Evolutionary conservation across 2,329 filamentous ascomycete genomes (phyloP).

Genomic region (Alternaria angustiovoidea): DNA sequence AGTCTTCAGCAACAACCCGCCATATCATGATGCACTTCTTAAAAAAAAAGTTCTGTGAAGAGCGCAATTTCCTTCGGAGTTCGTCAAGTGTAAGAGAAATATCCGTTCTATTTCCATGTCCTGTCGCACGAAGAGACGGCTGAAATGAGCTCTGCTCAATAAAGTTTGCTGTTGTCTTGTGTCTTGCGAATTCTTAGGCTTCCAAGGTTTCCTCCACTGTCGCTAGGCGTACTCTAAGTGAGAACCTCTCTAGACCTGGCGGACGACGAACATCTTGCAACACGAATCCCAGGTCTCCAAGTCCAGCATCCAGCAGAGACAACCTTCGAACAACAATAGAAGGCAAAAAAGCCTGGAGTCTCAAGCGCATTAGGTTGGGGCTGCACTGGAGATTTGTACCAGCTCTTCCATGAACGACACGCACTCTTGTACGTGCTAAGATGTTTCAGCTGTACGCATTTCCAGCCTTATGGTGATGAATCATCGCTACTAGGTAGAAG

Average conservation of each 20-base stretch:
- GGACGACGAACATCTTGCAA: not conserved
- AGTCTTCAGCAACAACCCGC: not conserved
- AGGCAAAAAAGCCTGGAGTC: not conserved
- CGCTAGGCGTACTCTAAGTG: not conserved
- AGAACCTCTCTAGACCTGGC: not conserved
- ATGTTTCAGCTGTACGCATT: conserved; percentile 5
- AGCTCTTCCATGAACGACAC: not conserved
- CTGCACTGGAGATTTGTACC: not conserved
- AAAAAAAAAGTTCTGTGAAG: not conserved
- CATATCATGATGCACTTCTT: not conserved
- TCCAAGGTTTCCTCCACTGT: not conserved
- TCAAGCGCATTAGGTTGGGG: not conserved
- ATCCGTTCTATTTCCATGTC: not conserved
- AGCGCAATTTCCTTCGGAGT: not conserved
- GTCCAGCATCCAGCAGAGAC: not conserved
- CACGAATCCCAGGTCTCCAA: not conserved
- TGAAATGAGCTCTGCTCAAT: not conserved
- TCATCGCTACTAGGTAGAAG: conserved; percentile 3
- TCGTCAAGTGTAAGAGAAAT: not conserved
- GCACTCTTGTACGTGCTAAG: conserved; percentile 1
- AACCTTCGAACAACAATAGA: not conserved
- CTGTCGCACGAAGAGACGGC: not conserved
- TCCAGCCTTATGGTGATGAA: conserved; percentile 1
- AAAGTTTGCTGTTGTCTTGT: not conserved
- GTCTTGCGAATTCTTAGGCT: not conserved